A percentile compares a stretch with the other conserved stretches of the same genome.
These are phyloP conservation scores for Metarhizium rileyi DNA, from an alignment of 2,329 filamentous ascomycete genomes.

Conservation along the genomic window DNA sequence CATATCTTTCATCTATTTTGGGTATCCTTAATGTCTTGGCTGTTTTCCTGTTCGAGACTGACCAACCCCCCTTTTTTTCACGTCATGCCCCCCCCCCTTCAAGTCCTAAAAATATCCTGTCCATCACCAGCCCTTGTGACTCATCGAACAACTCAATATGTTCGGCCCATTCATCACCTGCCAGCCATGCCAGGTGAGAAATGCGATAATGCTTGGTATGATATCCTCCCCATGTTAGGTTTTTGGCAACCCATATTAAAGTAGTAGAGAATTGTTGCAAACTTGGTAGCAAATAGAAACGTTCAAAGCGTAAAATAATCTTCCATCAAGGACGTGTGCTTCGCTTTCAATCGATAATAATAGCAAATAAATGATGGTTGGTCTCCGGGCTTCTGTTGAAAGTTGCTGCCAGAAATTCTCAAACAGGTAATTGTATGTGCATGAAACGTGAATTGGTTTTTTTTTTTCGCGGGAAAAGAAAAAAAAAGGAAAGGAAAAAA, in stretches of 20 bases:
- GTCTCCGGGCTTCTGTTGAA: not conserved
- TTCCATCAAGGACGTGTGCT: not conserved
- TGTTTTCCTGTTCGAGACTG: not conserved
- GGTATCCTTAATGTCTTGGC: not conserved
- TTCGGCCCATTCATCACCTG: not conserved
- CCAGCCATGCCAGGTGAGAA: not conserved
- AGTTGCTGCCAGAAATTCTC: not conserved
- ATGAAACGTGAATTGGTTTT: not conserved
- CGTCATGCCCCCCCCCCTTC: not conserved
- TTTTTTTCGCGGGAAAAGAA: conserved; percentile 8
- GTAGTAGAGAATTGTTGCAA: not conserved
- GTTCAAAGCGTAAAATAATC: not conserved
- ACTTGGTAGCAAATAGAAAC: not conserved
- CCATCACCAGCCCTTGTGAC: not conserved
- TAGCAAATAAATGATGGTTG: not conserved
- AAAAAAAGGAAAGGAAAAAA: not conserved
- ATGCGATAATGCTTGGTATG: conserved; percentile 2
- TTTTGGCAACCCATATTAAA: not conserved
- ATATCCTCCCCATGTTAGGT: not conserved
- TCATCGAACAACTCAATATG: not conserved
- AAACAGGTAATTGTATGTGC: not conserved
- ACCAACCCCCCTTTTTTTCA: not conserved
- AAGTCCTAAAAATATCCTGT: too few relatives aligned
- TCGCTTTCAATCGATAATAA: not conserved
- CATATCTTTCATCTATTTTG: not conserved